A percentile compares a stretch with the other conserved stretches of the same genome.
phyloP scores from a whole-genome alignment of 495 filamentous ascomycete species.

The Talaromyces wortmannii region DNA sequence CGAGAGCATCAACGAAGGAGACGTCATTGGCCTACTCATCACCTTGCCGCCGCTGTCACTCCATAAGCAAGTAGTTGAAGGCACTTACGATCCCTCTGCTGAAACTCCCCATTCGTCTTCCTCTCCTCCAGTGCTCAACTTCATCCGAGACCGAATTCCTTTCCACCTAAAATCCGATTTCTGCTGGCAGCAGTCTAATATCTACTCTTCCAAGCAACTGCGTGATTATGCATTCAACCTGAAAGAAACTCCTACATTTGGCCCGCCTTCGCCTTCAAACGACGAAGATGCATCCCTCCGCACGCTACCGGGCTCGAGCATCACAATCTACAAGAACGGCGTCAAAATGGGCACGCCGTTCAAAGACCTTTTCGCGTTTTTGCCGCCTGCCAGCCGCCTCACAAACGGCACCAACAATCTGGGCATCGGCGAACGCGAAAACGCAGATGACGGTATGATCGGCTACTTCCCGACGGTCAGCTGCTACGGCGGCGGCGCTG shows the following conservation, averaged over 20 bases:
- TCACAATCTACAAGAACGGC: constrained; percentile 91
- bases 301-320: constrained; percentile 77
- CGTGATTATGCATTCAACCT: constrained; percentile 58
- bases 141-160: constrained; percentile 89
- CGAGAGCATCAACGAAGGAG: constrained; percentile 69
- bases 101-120: constrained; percentile 34
- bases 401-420: constrained; percentile 50
- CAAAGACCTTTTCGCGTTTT: constrained; percentile 80
- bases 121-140: constrained; percentile 47
- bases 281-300: constrained; percentile 66
- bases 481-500: constrained; percentile 85
- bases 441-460: constrained; percentile 84
- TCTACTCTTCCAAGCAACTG: constrained; percentile 79
- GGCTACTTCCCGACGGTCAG: constrained; percentile 94
- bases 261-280: constrained; percentile 53
- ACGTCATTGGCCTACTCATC: constrained; percentile 93
- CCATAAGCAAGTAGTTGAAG: constrained; percentile 82
- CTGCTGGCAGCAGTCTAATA: constrained; percentile 94
- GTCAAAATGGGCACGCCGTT: constrained; percentile 79
- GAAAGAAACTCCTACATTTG: constrained; percentile 38
- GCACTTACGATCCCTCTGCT: constrained; percentile 76
- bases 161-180: constrained; percentile 89
- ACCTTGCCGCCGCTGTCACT: constrained; percentile 75
- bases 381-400: constrained; percentile 78
- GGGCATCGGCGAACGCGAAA: constrained; percentile 71